A percentile compares a stretch with the other conserved stretches of the same genome.
These are phyloP conservation scores for Starmerella floris DNA, from an alignment of 805 yeast species.

Conservation along the genomic window DNA sequence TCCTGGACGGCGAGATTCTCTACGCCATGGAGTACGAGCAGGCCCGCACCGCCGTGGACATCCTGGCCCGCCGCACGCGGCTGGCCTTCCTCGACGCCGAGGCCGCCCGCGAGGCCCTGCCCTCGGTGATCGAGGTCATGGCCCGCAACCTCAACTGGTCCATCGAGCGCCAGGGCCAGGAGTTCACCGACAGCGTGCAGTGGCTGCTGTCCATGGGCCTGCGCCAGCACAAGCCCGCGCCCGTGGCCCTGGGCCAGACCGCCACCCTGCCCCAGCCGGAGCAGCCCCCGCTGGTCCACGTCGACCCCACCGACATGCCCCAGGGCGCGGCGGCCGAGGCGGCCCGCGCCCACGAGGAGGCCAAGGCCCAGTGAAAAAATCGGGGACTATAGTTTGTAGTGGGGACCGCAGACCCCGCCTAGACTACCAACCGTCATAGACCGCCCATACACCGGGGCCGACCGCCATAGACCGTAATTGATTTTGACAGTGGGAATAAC, in stretches of 20 bases:
- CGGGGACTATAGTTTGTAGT: too few species aligned
- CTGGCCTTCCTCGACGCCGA: slow-evolving; percentile 81
- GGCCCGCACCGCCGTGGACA: slow-evolving; percentile 76
- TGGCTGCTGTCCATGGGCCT: slow-evolving; percentile 33
- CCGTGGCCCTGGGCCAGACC: neutral
- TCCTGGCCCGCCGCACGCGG: slow-evolving; percentile 85
- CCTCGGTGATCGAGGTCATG: slow-evolving; percentile 76
- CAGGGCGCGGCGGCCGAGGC: neutral
- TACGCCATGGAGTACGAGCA: slow-evolving; percentile 75
- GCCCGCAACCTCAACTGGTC: slow-evolving; percentile 68
- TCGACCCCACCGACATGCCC: neutral
- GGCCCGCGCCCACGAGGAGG: neutral
- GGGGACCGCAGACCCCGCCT: too few species aligned
- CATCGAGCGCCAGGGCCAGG: slow-evolving; percentile 40
- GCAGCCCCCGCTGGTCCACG: neutral
- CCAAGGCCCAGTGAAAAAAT: too few species aligned
- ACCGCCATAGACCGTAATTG: too few species aligned
- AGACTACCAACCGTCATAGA: too few species aligned
- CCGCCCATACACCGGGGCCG: too few species aligned
- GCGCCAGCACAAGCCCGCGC: slow-evolving; percentile 6
- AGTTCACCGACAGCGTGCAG: slow-evolving; percentile 30
- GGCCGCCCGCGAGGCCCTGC: slow-evolving; percentile 68
- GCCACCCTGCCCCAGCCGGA: neutral
- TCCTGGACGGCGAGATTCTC: slow-evolving; percentile 70
- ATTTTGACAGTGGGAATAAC: too few species aligned